A percentile compares a stretch with the other conserved stretches of the same genome.
phyloP scores from a whole-genome alignment of 352 stramenopile species.

The Phytophthora lateralis region DNA sequence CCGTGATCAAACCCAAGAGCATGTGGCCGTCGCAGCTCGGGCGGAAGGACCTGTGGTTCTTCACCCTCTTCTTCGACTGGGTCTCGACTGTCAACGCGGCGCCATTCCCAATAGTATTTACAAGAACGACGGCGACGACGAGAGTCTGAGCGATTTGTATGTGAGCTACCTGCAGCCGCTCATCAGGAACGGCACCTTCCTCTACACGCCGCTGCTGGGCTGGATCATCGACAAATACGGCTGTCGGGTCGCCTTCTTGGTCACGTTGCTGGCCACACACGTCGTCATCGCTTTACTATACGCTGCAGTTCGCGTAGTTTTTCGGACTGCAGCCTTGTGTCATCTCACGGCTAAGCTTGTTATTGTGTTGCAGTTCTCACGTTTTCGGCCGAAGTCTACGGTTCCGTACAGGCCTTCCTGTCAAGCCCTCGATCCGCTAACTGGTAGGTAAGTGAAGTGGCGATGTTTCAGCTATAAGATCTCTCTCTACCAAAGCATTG shows the following conservation, averaged over 20 bases:
- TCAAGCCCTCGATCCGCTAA: conserved; percentile 20
- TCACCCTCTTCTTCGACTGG: conserved; percentile 51
- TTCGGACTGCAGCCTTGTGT: background rate
- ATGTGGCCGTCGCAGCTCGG: conserved; percentile 36
- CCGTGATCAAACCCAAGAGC: conserved; percentile 29
- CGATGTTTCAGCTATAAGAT: background rate
- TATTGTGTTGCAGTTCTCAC: conserved; percentile 29
- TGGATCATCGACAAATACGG: conserved; percentile 46
- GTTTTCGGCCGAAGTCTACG: conserved; percentile 44
- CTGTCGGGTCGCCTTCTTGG: conserved; percentile 34
- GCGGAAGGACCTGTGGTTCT: conserved; percentile 45
- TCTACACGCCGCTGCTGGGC: conserved; percentile 50
- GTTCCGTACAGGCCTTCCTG: conserved; percentile 42
- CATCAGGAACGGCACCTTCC: conserved; percentile 47
- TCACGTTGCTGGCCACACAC: conserved; percentile 36
- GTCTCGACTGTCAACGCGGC: conserved; percentile 45
- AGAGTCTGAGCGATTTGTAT: conserved; percentile 29
- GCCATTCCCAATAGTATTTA: conserved; percentile 57
- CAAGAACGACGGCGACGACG: conserved; percentile 24
- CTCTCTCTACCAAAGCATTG: background rate
- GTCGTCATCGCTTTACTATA: conserved; percentile 41
- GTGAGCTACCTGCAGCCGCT: conserved; percentile 47
- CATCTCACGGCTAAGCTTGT: background rate
- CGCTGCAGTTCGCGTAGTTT: conserved; percentile 45
- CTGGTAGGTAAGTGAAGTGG: no score